Conservation (phyloP, 2,329 filamentous ascomycete genomes). For the Ustulina deusta region DNA sequence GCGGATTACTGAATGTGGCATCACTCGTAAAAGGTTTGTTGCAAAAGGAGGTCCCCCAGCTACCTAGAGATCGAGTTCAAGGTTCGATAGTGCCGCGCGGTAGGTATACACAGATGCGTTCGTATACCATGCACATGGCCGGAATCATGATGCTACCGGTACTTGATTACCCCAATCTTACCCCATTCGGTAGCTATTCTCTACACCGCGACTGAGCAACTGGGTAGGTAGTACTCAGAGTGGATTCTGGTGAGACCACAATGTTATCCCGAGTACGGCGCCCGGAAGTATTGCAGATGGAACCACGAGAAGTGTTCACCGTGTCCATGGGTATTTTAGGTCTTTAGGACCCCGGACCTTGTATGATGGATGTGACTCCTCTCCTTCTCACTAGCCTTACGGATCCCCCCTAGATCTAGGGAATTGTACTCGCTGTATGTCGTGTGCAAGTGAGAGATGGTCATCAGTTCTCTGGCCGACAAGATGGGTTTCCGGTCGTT, state of each 20-base stretch:
- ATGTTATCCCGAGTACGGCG: slow-evolving; percentile 21
- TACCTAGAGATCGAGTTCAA: neutral
- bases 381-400: neutral
- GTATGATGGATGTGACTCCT: neutral
- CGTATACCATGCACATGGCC: slow-evolving; percentile 3
- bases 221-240: slow-evolving; percentile 28
- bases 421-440: slow-evolving; percentile 1
- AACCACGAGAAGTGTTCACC: slow-evolving; percentile 11
- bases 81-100: neutral
- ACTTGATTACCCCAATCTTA: neutral
- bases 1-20: neutral
- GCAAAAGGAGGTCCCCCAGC: neutral
- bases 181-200: slow-evolving; percentile 27
- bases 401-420: neutral
- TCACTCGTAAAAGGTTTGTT: neutral
- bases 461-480: slow-evolving; percentile 9
- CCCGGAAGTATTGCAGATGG: no score
- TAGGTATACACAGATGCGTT: neutral
- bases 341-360: slow-evolving; percentile 1
- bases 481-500: slow-evolving; percentile 36
- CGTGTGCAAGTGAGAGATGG: slow-evolving; percentile 3
- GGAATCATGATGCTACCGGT: slow-evolving; percentile 11
- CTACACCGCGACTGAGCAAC: slow-evolving; percentile 15
- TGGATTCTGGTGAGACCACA: slow-evolving; percentile 21
- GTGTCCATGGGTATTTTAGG: slow-evolving; percentile 21